phyloP scores from a whole-genome alignment of 192 early-diverging fungal species.

The Linnemannia zychae region DNA sequence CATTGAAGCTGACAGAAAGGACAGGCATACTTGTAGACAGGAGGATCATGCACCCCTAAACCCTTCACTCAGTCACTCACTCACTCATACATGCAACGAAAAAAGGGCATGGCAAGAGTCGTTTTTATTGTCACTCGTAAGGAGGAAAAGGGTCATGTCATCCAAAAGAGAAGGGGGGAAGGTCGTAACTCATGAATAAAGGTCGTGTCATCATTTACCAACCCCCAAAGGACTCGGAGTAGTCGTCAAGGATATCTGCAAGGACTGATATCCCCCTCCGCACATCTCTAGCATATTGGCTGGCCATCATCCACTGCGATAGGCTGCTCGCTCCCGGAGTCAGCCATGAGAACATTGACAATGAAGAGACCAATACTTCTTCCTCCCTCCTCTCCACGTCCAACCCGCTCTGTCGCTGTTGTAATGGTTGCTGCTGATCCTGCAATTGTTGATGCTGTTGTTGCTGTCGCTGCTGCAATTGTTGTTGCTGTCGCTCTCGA shows the following conservation, averaged over 20 bases:
- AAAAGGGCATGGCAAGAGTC: background rate
- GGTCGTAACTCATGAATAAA: background rate
- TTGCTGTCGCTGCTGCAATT: slow-evolving; percentile 7
- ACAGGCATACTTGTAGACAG: too few species aligned
- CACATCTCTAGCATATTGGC: slow-evolving; percentile 7
- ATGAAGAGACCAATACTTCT: background rate
- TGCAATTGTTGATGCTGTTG: slow-evolving; percentile 9
- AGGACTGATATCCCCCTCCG: slow-evolving; percentile 25
- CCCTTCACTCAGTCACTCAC: too few species aligned
- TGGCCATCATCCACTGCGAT: slow-evolving; percentile 23
- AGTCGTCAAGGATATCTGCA: slow-evolving; percentile 30
- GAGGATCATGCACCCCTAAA: too few species aligned
- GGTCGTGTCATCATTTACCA: slow-evolving; percentile 14
- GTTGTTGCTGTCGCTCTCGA: background rate
- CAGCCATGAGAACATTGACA: slow-evolving; percentile 6
- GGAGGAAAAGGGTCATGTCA: background rate
- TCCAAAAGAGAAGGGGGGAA: background rate
- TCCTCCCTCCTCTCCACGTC: background rate
- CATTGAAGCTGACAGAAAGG: background rate
- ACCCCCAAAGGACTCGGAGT: slow-evolving; percentile 23
- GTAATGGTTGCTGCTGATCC: slow-evolving; percentile 4
- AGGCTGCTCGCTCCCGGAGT: background rate
- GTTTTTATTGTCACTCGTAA: slow-evolving; percentile 1
- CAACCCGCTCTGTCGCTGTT: background rate
- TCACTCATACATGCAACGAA: too few species aligned